A percentile compares a stretch with the other conserved stretches of the same genome.
Conservation (phyloP, 129 eudicot species). For the Mikania micrantha region DNA sequence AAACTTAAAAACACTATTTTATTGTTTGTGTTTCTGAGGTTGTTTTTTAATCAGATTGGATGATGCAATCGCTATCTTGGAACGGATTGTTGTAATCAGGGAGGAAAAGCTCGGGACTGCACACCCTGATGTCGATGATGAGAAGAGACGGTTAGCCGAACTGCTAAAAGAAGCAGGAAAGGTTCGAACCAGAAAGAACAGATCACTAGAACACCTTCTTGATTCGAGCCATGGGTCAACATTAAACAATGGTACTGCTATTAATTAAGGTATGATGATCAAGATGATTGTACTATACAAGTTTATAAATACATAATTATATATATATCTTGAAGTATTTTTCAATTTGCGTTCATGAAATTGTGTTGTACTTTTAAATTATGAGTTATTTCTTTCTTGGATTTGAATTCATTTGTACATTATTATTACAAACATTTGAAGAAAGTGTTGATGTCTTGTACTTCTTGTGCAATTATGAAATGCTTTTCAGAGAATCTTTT, state of each 20-base stretch:
- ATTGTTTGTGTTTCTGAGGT: neutral
- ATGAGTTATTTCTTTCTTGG: neutral
- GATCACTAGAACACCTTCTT: constrained; percentile 63
- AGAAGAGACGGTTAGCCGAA: constrained; percentile 74
- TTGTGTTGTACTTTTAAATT: neutral
- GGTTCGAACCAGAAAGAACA: constrained; percentile 45
- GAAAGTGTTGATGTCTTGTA: constrained; percentile 7
- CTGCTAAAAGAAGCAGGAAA: constrained; percentile 63
- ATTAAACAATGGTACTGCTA: constrained; percentile 28
- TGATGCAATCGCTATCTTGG: constrained; percentile 71
- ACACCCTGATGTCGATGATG: constrained; percentile 77
- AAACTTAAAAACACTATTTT: neutral
- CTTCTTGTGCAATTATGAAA: constrained; percentile 2
- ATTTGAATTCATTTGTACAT: constrained; percentile 3
- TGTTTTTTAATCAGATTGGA: constrained; percentile 45
- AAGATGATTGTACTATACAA: constrained; percentile 18
- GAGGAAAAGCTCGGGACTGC: constrained; percentile 94
- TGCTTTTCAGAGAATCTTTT: constrained; percentile 8
- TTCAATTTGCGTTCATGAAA: constrained; percentile 1
- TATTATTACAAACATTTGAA: neutral
- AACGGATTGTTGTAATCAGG: constrained; percentile 66
- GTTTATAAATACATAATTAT: constrained; percentile 24
- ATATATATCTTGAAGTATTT: neutral
- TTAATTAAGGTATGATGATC: constrained; percentile 38
- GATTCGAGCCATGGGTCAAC: constrained; percentile 40